Percentiles rank a stretch among this genome's conserved stretches.
Conservation (phyloP, 129 eudicot genomes). For the Tanacetum coccineum region DNA sequence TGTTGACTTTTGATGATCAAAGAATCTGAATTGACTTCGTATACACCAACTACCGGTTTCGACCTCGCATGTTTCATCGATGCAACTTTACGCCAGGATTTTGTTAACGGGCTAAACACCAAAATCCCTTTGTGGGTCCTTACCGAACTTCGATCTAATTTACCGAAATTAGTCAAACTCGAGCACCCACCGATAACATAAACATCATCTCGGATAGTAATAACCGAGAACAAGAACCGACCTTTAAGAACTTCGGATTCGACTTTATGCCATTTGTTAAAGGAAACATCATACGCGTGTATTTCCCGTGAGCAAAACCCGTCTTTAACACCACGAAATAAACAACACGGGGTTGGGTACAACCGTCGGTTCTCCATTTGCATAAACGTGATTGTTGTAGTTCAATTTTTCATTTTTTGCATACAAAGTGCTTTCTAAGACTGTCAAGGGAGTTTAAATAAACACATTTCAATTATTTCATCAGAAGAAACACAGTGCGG, state of each 20-base stretch:
- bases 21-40: constrained; percentile 52
- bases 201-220: constrained; percentile 61
- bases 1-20: constrained; percentile 43
- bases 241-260: constrained; percentile 69
- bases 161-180: constrained; percentile 76
- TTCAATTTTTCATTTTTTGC: constrained; percentile 84
- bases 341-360: constrained; percentile 67
- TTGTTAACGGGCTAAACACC: constrained; percentile 71
- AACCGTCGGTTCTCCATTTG: constrained; percentile 58
- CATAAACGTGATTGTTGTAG: constrained; percentile 61
- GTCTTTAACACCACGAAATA: constrained; percentile 68
- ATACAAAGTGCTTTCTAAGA: constrained; percentile 85
- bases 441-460: constrained; percentile 83
- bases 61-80: constrained; percentile 89
- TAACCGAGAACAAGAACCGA: constrained; percentile 75
- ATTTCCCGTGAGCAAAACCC: constrained; percentile 88
- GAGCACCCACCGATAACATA: constrained; percentile 90
- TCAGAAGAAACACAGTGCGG: constrained; percentile 59
- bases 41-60: constrained; percentile 66
- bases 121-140: constrained; percentile 88
- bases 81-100: constrained; percentile 70
- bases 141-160: constrained; percentile 71
- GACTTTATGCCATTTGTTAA: constrained; percentile 69
- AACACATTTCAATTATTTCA: constrained; percentile 90
- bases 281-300: constrained; percentile 74